phyloP scores from a whole-genome alignment of 345 rosid genomes.

The Erodium maritimum region DNA sequence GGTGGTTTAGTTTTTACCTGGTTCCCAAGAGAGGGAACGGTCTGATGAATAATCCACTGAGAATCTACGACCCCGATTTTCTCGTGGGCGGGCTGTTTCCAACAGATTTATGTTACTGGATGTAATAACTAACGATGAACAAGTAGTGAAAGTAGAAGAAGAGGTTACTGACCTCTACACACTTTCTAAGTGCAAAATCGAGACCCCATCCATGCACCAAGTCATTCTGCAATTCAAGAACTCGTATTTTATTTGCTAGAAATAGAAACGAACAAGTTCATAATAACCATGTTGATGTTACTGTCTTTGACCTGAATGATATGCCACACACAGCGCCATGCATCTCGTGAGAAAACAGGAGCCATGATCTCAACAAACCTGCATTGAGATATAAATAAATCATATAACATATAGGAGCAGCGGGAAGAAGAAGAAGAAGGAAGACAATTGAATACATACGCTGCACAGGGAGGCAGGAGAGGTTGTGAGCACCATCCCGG shows the following conservation, averaged over 20 bases:
- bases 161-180: constrained; percentile 53
- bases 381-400: constrained; percentile 1
- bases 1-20: constrained; percentile 57
- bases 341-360: constrained; percentile 81
- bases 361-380: constrained; percentile 99
- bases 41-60: constrained; percentile 91
- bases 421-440: neutral
- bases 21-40: constrained; percentile 80
- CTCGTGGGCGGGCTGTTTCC: constrained; percentile 83
- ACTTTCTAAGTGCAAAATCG: constrained; percentile 81
- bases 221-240: constrained; percentile 57
- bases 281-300: no score
- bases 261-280: no score
- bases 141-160: neutral
- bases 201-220: constrained; percentile 99
- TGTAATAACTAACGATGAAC: neutral
- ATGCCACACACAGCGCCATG: no score
- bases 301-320: constrained; percentile 65
- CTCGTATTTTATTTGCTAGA: no score
- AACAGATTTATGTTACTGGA: neutral
- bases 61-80: constrained; percentile 97
- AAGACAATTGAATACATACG: constrained; percentile 38
- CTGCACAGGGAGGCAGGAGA: constrained; percentile 98
- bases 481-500: constrained; percentile 91
- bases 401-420: neutral